phyloP scores from a whole-genome alignment of 768 basidiomycete genomes.

The Boletus insuetus region DNA sequence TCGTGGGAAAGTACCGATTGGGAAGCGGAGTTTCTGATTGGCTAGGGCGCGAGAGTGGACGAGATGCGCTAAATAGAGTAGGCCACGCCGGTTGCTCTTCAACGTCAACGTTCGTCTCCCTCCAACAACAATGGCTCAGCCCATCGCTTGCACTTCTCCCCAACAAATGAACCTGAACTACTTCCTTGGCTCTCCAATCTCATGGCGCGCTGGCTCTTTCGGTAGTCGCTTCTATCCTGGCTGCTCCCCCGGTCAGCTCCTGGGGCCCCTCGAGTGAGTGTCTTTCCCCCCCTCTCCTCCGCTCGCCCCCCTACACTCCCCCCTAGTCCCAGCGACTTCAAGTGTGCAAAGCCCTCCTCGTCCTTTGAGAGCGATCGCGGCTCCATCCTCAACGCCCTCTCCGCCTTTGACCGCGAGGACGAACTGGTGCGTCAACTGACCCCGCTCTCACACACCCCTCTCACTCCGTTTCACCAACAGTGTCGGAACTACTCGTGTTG shows the following conservation, averaged over 20 bases:
- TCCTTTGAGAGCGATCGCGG: slow-evolving; percentile 62
- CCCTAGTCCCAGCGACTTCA: slow-evolving; percentile 45
- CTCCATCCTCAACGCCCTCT: slow-evolving; percentile 62
- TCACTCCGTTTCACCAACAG: slow-evolving; percentile 30
- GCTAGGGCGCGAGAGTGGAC: neutral
- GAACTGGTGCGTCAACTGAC: slow-evolving; percentile 54
- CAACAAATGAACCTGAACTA: slow-evolving; percentile 46
- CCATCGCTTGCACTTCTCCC: slow-evolving; percentile 36
- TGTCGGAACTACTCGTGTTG: slow-evolving; percentile 92
- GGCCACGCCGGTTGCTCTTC: neutral
- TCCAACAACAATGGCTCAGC: slow-evolving; percentile 37
- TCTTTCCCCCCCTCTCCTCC: slow-evolving; percentile 6
- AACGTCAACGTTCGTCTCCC: neutral
- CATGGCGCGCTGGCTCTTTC: slow-evolving; percentile 67
- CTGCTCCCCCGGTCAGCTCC: slow-evolving; percentile 58
- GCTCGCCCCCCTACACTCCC: neutral
- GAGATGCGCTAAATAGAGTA: slow-evolving; percentile 31
- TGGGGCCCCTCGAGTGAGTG: slow-evolving; percentile 64
- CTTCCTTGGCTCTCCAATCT: slow-evolving; percentile 70
- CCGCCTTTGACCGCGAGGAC: slow-evolving; percentile 64
- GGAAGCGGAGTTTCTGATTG: neutral
- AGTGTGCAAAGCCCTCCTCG: slow-evolving; percentile 44
- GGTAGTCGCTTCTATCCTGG: slow-evolving; percentile 62
- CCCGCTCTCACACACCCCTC: neutral
- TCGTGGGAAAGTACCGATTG: slow-evolving; percentile 21